Evolutionary conservation across 2,329 filamentous ascomycete genomes (phyloP).

Genomic region (Fusarium subtropicale): DNA sequence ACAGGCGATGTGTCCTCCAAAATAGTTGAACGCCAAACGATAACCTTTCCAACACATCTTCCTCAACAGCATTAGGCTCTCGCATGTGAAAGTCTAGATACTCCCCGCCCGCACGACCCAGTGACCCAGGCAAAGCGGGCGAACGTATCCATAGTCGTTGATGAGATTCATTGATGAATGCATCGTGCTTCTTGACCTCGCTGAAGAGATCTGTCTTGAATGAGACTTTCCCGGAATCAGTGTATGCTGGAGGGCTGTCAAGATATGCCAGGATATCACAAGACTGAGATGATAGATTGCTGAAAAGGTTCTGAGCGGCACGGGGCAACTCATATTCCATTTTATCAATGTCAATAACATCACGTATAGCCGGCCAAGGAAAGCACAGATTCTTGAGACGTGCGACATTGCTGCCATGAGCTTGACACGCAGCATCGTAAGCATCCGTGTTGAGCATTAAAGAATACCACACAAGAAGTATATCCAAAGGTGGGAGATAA

Average conservation of each 20-base stretch:
- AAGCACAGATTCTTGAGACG: slow-evolving; percentile 29
- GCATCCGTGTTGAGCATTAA: slow-evolving; percentile 15
- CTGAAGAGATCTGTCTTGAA: slow-evolving; percentile 18
- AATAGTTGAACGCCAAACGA: slow-evolving; percentile 21
- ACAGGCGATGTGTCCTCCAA: slow-evolving; percentile 21
- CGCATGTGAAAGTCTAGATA: slow-evolving; percentile 20
- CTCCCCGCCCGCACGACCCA: slow-evolving; percentile 8
- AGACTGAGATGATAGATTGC: slow-evolving; percentile 21
- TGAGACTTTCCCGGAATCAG: not conserved
- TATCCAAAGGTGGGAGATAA: slow-evolving; percentile 26
- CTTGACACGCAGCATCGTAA: slow-evolving; percentile 15
- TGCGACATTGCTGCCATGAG: not conserved
- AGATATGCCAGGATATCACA: slow-evolving; percentile 29
- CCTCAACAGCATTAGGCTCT: not conserved
- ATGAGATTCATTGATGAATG: slow-evolving; percentile 16
- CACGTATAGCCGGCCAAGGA: slow-evolving; percentile 32
- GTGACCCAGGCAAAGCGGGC: slow-evolving; percentile 11
- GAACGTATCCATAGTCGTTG: slow-evolving; percentile 27
- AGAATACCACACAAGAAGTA: slow-evolving; percentile 30
- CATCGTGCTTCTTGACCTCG: slow-evolving; percentile 20
- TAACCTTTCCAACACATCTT: not conserved
- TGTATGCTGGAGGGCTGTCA: slow-evolving; percentile 22
- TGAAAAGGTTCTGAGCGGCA: slow-evolving; percentile 27
- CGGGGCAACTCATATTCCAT: slow-evolving; percentile 20
- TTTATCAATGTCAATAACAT: slow-evolving; percentile 21